A percentile compares a stretch with the other conserved stretches of the same genome.
Evolutionary conservation across 2,329 filamentous ascomycete genomes (phyloP).

Genomic region (Pseudogymnoascus sp.): DNA sequence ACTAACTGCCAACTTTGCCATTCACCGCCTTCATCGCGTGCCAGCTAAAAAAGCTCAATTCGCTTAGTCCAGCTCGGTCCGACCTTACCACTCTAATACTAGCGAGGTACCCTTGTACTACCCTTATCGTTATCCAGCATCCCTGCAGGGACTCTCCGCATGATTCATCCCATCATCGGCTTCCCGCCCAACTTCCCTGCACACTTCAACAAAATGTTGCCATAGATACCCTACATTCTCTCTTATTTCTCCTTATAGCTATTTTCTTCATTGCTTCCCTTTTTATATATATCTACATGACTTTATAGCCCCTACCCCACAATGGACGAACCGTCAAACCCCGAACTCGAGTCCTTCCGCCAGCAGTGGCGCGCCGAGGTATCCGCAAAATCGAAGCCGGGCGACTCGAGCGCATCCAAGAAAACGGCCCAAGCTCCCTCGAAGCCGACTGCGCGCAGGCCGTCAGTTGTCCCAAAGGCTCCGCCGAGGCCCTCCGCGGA

Average conservation of each 20-base stretch:
- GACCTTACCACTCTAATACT: not conserved
- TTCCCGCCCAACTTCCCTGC: not conserved
- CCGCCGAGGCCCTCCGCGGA: not conserved
- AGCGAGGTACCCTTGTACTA: not conserved
- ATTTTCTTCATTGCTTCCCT: not conserved
- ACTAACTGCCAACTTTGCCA: not conserved
- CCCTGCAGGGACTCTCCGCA: conserved; percentile 1
- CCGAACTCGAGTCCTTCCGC: conserved; percentile 80
- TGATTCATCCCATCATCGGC: not conserved
- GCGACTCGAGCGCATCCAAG: conserved; percentile 10
- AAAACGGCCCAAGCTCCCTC: not conserved
- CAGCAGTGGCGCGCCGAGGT: conserved; percentile 74
- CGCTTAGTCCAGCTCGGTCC: no score
- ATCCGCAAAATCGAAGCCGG: conserved; percentile 17
- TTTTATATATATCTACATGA: not conserved
- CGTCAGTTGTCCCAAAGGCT: not conserved
- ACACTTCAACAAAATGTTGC: not conserved
- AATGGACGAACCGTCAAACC: conserved; percentile 39
- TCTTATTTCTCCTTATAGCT: not conserved
- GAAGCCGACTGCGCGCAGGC: not conserved
- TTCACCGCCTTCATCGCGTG: not conserved
- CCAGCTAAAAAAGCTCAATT: not conserved
- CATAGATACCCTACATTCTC: not conserved
- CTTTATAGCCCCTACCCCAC: not conserved
- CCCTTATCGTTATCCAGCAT: not conserved